phyloP scores from a whole-genome alignment of 106 monocot genomes.

The Dactylorhiza incarnata region DNA sequence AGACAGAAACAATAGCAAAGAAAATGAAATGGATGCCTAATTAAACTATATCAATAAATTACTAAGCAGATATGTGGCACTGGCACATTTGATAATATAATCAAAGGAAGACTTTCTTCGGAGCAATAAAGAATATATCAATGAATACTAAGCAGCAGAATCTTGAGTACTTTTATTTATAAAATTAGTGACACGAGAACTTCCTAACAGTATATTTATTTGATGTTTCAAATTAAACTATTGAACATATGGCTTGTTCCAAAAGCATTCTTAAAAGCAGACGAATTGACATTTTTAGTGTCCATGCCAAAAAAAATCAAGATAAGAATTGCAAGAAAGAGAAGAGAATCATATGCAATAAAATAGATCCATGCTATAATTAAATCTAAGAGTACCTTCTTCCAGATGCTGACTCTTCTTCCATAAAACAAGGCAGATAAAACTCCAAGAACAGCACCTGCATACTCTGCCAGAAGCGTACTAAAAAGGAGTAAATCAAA shows the following conservation, averaged over 20 bases:
- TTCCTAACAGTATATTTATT: neutral
- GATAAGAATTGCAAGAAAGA: neutral
- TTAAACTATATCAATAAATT: neutral
- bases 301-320: neutral
- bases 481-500: constrained; percentile 36
- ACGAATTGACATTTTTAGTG: neutral
- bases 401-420: constrained; percentile 64
- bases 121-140: neutral
- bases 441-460: constrained; percentile 91
- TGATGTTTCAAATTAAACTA: neutral
- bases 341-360: neutral
- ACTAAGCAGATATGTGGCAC: neutral
- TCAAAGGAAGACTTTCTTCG: neutral
- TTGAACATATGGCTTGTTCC: neutral
- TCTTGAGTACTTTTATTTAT: neutral
- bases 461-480: constrained; percentile 80
- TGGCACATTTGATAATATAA: neutral
- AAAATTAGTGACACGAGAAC: neutral
- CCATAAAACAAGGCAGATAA: constrained; percentile 88
- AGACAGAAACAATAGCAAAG: neutral
- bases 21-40: neutral
- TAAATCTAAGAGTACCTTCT: constrained; percentile 46
- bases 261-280: neutral
- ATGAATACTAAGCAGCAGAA: constrained; percentile 4
- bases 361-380: neutral